phyloP scores from a whole-genome alignment of 768 basidiomycete species.

The Mycena capillaripes region DNA sequence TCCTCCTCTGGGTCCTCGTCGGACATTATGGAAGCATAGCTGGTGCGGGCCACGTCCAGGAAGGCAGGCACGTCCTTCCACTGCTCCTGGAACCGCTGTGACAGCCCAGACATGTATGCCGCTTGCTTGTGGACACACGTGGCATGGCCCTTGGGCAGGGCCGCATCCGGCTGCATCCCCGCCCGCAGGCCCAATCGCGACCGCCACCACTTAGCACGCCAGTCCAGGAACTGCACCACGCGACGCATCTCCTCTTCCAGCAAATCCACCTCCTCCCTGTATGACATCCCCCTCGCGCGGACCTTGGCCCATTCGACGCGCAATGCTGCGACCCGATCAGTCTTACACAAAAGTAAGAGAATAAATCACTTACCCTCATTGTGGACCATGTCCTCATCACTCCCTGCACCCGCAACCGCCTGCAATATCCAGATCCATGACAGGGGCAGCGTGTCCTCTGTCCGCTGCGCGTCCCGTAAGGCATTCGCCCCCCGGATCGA shows the following conservation, averaged over 20 bases:
- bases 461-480: not conserved
- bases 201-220: conserved; percentile 16
- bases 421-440: not conserved
- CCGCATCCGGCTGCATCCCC: not conserved
- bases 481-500: not conserved
- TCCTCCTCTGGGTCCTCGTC: too few relatives aligned
- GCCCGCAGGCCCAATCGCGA: not conserved
- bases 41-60: not conserved
- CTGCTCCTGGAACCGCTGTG: not conserved
- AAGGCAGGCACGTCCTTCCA: not conserved
- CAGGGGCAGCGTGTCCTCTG: not conserved
- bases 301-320: conserved; percentile 22
- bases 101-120: not conserved
- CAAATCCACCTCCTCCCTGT: conserved; percentile 6
- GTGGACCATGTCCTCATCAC: not conserved
- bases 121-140: not conserved
- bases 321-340: not conserved
- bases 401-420: not conserved
- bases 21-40: too few relatives aligned
- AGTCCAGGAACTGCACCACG: not conserved
- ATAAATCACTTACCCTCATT: not conserved
- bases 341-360: too few relatives aligned
- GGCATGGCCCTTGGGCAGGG: not conserved
- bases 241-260: conserved; percentile 32
- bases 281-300: conserved; percentile 4